Evolutionary conservation across 192 early-diverging fungal species (phyloP), one percentile per base, ranked within the genome.

Genomic region (Dispira simplex): DNA sequence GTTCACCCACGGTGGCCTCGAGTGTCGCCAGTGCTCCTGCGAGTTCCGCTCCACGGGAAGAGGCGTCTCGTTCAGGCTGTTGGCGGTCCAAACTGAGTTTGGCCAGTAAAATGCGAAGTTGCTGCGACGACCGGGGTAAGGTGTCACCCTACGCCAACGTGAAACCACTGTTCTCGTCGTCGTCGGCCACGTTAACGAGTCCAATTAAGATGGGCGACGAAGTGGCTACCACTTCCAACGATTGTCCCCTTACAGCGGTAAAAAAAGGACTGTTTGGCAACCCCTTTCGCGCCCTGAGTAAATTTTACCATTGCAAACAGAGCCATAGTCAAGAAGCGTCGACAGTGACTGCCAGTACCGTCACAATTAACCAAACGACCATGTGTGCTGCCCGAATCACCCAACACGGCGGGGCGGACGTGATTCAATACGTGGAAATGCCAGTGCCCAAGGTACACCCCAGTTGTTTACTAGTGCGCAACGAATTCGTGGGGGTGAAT

Each of bases 401-500:
- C 13, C 64, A 73, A 18, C 64, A 64, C 10, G 87, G 87, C 46
- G 84, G 79, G 9, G 69, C 74, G 18, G 83, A 84, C 8, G 77
- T 82, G 13, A 74, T 89, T 43, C 64, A 75, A 46, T 68, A 78
- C 43, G 76, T 71, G 21, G 58, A 73, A 13, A 56, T 77, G 3
- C 77, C 81, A 20, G 71, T 64, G 47, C 87, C 87, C 3, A 62
- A 63, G 12, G 68, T 73, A 9, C 75, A 72, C 18, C 65, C 73
- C 2, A 75, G 79, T 20, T 74, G 83, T 28, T 65, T 93, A 9
- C 71, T 93, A n/a, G 79, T 95, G 49, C 78, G 79, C 59, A 92
- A 92, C 75, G 67, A 75, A 0, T 86, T 73, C 56, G 76, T 83
- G 12, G 92, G 92, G 6, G 80, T 97, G 46, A 97, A 95, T 75